These are phyloP conservation scores for Diospyros kaki DNA, from an alignment of 148 eudicot species.

Conservation along the genomic window DNA sequence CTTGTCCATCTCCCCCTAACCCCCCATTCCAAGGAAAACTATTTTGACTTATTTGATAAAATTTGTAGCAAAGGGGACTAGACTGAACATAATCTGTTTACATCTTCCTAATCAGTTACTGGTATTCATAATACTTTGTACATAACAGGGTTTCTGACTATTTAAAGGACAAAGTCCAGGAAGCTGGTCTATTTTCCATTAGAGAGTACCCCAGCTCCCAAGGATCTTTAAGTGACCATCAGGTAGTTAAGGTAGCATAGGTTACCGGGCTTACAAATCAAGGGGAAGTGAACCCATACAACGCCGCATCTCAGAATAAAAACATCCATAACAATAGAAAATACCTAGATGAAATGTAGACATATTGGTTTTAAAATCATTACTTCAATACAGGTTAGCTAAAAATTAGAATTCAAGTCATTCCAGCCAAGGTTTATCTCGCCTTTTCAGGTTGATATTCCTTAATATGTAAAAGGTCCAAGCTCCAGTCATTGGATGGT, in stretches of 20 bases:
- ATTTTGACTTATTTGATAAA: too few species aligned
- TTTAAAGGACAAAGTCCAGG: not conserved
- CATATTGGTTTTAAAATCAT: not conserved
- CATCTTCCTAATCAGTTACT: not conserved
- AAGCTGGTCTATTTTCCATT: not conserved
- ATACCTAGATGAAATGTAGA: not conserved
- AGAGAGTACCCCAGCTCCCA: too few species aligned
- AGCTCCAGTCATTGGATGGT: not conserved
- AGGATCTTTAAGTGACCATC: too few species aligned
- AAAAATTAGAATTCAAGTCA: not conserved
- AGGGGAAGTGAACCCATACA: not conserved
- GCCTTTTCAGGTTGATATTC: not conserved
- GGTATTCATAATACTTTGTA: too few species aligned
- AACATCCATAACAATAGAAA: not conserved
- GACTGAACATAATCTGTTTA: not conserved
- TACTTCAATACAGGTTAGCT: not conserved
- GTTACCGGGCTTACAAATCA: not conserved
- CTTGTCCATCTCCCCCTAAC: not conserved
- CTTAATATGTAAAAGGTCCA: too few species aligned
- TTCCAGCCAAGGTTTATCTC: not conserved
- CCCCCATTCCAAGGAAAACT: too few species aligned
- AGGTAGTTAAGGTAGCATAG: not conserved
- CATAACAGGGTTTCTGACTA: not conserved
- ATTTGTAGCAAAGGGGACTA: too few species aligned
- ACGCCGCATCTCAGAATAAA: not conserved